These are phyloP conservation scores for Sarocladium brachiariae DNA, from an alignment of 2,329 filamentous ascomycete genomes.

Conservation along the genomic window DNA sequence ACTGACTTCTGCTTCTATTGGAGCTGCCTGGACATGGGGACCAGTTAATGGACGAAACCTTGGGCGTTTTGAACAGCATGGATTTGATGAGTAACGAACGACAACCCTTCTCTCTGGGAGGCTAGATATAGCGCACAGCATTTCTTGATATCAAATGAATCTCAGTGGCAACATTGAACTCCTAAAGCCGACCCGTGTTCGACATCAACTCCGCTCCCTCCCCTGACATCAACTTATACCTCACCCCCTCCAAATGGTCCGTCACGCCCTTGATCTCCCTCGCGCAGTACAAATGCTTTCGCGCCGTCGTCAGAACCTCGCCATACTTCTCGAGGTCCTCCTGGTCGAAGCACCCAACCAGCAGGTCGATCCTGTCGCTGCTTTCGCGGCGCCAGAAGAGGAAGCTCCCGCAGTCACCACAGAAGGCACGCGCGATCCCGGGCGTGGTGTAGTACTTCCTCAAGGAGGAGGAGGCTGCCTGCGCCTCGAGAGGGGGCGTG, in stretches of 20 bases:
- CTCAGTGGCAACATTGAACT: not conserved
- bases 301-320: conserved; percentile 29
- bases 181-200: not conserved
- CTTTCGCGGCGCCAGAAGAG: conserved; percentile 37
- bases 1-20: too few relatives aligned
- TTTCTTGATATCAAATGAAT: not conserved
- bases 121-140: not conserved
- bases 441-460: conserved; percentile 34
- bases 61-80: conserved; percentile 3
- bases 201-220: conserved; percentile 15
- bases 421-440: conserved; percentile 38
- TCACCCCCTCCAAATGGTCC: conserved; percentile 26
- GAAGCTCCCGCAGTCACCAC: conserved; percentile 39
- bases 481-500: conserved; percentile 12
- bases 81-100: not conserved
- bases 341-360: conserved; percentile 38
- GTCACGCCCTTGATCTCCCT: conserved; percentile 44
- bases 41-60: not conserved
- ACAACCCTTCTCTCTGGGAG: conserved; percentile 2
- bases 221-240: conserved; percentile 14
- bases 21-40: too few relatives aligned
- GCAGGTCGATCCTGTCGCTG: conserved; percentile 24
- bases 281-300: conserved; percentile 33
- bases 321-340: conserved; percentile 34
- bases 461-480: conserved; percentile 25